phyloP scores from a whole-genome alignment of 352 stramenopile genomes.

The Elongisporangium prolatum region DNA sequence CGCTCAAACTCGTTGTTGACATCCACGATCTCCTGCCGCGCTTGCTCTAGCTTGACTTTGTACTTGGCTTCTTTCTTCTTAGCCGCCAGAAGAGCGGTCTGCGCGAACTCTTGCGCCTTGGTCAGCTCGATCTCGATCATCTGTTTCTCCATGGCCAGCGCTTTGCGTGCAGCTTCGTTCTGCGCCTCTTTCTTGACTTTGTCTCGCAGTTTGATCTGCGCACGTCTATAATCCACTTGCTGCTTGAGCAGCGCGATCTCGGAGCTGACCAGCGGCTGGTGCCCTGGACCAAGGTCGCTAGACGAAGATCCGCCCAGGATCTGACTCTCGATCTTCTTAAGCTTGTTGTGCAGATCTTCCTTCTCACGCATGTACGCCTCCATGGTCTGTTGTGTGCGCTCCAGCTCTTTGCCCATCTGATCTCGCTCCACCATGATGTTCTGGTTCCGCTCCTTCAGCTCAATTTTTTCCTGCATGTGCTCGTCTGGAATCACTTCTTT shows the following conservation, averaged over 20 bases:
- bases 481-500: constrained; percentile 74
- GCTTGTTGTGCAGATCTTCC: constrained; percentile 48
- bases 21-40: constrained; percentile 81
- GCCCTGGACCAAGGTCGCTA: not conserved
- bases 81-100: constrained; percentile 42
- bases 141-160: constrained; percentile 67
- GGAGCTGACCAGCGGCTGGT: constrained; percentile 28
- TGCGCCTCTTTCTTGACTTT: constrained; percentile 71
- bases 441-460: constrained; percentile 63
- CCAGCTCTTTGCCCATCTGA: constrained; percentile 66
- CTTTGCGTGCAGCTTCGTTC: constrained; percentile 46
- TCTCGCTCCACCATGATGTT: constrained; percentile 65
- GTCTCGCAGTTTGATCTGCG: constrained; percentile 76
- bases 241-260: constrained; percentile 74
- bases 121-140: constrained; percentile 72
- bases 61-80: constrained; percentile 70
- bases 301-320: constrained; percentile 52
- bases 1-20: constrained; percentile 81
- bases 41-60: constrained; percentile 63
- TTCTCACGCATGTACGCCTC: constrained; percentile 58
- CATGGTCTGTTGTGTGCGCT: constrained; percentile 69
- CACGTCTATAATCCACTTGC: constrained; percentile 72
- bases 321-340: constrained; percentile 79
- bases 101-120: constrained; percentile 56
- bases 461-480: constrained; percentile 55